Evolutionary conservation across 2,329 filamentous ascomycete genomes (phyloP).

Genomic region (Drechslera avenae): DNA sequence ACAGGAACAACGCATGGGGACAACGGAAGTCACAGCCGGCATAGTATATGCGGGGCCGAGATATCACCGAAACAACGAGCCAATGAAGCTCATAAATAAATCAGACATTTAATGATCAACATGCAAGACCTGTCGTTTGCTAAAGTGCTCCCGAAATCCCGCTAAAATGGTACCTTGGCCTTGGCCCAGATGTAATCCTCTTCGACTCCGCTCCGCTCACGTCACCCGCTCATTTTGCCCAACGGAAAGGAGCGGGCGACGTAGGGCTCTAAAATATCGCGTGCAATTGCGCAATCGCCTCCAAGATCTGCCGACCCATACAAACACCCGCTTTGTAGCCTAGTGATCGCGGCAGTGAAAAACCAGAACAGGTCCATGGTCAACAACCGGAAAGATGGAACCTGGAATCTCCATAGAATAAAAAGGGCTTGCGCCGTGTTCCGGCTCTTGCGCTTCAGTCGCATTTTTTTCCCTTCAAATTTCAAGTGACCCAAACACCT

Average conservation of each 20-base stretch:
- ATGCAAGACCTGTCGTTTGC: conserved; percentile 4
- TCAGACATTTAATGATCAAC: conserved; percentile 8
- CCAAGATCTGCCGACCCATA: conserved; percentile 42
- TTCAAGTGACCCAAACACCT: conserved; percentile 5
- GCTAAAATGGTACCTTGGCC: background rate
- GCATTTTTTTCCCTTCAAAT: conserved; percentile 4
- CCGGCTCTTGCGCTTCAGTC: conserved; percentile 9
- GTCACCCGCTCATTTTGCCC: conserved; percentile 8
- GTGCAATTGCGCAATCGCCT: conserved; percentile 48
- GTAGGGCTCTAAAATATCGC: conserved; percentile 26
- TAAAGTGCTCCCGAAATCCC: conserved; percentile 4
- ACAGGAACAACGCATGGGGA: conserved; percentile 8
- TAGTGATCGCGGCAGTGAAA: conserved; percentile 26
- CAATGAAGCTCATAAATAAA: conserved; percentile 17
- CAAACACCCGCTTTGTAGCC: conserved; percentile 23
- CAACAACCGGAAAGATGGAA: conserved; percentile 11
- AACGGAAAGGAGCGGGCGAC: conserved; percentile 7
- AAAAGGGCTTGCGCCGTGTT: conserved; percentile 14
- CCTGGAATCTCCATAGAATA: conserved; percentile 12
- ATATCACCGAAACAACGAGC: conserved; percentile 25
- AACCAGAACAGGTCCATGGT: conserved; percentile 11
- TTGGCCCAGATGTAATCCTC: background rate
- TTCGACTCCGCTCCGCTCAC: conserved; percentile 14
- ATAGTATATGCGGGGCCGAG: conserved; percentile 28
- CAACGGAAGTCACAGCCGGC: conserved; percentile 11